These are phyloP conservation scores for Monosporascus ibericus DNA, from an alignment of 2,329 filamentous ascomycete genomes.

Conservation along the genomic window DNA sequence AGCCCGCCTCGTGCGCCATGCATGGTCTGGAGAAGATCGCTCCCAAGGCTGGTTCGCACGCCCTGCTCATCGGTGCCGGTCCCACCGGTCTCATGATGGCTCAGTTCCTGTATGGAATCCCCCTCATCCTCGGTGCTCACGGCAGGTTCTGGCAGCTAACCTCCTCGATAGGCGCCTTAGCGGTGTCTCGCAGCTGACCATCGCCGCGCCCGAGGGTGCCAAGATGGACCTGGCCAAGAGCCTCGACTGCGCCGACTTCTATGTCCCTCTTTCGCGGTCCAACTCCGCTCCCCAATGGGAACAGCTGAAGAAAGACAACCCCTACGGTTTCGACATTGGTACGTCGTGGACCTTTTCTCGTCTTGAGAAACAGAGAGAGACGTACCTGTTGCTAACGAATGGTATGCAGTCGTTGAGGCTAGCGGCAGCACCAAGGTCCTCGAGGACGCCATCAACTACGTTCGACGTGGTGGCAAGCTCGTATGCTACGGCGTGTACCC, in stretches of 20 bases:
- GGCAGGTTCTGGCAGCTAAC: background rate
- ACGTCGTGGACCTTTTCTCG: conserved; percentile 11
- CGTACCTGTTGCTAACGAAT: conserved; percentile 3
- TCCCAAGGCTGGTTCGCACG: conserved; percentile 57
- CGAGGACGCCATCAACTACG: conserved; percentile 65
- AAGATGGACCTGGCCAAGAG: conserved; percentile 65
- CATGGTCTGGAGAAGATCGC: conserved; percentile 65
- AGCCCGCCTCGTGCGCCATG: conserved; percentile 65
- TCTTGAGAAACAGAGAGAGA: background rate
- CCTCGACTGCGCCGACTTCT: conserved; percentile 47
- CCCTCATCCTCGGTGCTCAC: background rate
- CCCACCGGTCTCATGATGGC: conserved; percentile 55
- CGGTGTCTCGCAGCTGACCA: conserved; percentile 62
- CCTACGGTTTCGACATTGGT: conserved; percentile 67
- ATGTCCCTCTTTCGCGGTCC: conserved; percentile 47
- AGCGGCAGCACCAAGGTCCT: conserved; percentile 64
- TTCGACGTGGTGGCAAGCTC: conserved; percentile 64
- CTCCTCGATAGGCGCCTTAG: conserved; percentile 37
- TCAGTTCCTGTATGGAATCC: conserved; percentile 21
- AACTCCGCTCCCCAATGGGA: conserved; percentile 54
- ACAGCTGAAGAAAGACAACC: conserved; percentile 57
- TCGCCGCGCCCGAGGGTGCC: conserved; percentile 61
- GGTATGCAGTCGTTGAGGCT: conserved; percentile 54
- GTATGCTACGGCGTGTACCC: conserved; percentile 69
- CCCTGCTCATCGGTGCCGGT: conserved; percentile 61